These are phyloP conservation scores for Leccinum pachyderme DNA, from an alignment of 1,284 basidiomycete species.

Conservation along the genomic window DNA sequence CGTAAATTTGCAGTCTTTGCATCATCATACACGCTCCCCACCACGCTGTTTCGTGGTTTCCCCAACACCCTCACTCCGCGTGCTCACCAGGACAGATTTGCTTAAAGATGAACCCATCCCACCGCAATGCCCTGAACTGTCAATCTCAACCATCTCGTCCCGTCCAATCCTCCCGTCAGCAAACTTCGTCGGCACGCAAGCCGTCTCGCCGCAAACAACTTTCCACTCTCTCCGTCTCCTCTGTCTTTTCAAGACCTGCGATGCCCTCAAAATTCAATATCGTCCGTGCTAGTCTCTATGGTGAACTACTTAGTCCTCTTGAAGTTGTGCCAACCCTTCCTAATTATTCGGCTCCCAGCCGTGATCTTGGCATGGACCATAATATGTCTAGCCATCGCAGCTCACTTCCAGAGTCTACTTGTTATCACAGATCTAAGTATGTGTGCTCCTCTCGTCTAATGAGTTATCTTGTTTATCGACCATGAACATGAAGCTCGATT, in stretches of 20 bases:
- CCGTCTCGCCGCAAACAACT: slow-evolving; percentile 40
- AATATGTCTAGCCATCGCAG: slow-evolving; percentile 73
- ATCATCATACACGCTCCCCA: slow-evolving; percentile 33
- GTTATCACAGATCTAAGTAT: slow-evolving; percentile 75
- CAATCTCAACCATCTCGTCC: slow-evolving; percentile 26
- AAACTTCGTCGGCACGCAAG: slow-evolving; percentile 25
- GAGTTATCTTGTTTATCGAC: slow-evolving; percentile 3
- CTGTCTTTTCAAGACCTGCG: slow-evolving; percentile 26
- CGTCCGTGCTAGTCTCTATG: slow-evolving; percentile 60
- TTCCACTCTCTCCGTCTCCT: slow-evolving; percentile 26
- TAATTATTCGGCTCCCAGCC: slow-evolving; percentile 37
- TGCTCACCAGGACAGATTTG: slow-evolving; percentile 22
- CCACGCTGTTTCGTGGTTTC: slow-evolving; percentile 31
- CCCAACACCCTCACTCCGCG: slow-evolving; percentile 30
- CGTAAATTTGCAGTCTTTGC: slow-evolving; percentile 32
- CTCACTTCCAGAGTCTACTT: slow-evolving; percentile 67
- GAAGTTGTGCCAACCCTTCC: neutral
- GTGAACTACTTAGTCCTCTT: slow-evolving; percentile 36
- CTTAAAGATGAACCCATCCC: slow-evolving; percentile 40
- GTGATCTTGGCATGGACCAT: slow-evolving; percentile 67
- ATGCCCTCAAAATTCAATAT: slow-evolving; percentile 64
- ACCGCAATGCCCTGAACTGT: slow-evolving; percentile 27
- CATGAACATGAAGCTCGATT: slow-evolving; percentile 59
- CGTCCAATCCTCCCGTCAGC: slow-evolving; percentile 17
- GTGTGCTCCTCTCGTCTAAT: slow-evolving; percentile 26